These are phyloP conservation scores for Peltaster fructicola DNA, from an alignment of 2,329 filamentous ascomycete species.

Conservation along the genomic window DNA sequence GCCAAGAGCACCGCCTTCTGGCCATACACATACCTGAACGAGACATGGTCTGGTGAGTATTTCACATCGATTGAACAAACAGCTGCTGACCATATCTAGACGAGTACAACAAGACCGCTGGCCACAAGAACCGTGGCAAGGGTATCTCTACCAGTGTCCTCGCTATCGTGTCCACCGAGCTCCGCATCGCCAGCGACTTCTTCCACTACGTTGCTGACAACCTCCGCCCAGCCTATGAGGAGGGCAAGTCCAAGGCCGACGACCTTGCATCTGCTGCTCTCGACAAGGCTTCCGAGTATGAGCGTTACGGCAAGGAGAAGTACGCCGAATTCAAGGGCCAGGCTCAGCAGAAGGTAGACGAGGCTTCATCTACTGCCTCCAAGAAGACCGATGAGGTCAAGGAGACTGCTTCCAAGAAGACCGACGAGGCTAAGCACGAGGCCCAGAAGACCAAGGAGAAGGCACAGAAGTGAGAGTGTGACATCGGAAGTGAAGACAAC, in stretches of 20 bases:
- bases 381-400: conserved; percentile 3
- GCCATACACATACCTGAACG: conserved; percentile 17
- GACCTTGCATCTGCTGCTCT: too few relatives aligned
- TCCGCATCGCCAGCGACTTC: conserved; percentile 18
- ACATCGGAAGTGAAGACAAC: too few relatives aligned
- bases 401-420: conserved; percentile 3
- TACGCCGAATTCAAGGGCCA: conserved; percentile 8
- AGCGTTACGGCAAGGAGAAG: conserved; percentile 13
- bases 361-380: too few relatives aligned
- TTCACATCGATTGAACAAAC: not conserved
- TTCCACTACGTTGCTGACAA: conserved; percentile 16
- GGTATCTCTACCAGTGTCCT: conserved; percentile 14
- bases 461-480: too few relatives aligned
- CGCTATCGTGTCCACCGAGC: conserved; percentile 18
- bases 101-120: conserved; percentile 21
- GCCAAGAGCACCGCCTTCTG: conserved; percentile 48
- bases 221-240: conserved; percentile 18
- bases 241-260: conserved; percentile 18
- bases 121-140: conserved; percentile 14
- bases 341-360: conserved; percentile 4
- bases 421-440: conserved; percentile 4
- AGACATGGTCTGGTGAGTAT: conserved; percentile 17
- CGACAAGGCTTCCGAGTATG: conserved; percentile 14
- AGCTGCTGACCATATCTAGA: conserved; percentile 11
- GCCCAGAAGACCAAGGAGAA: conserved; percentile 4